Base-by-base conservation (phyloP, 202 grass and related monocot species). In the Musa balbisiana region DNA sequence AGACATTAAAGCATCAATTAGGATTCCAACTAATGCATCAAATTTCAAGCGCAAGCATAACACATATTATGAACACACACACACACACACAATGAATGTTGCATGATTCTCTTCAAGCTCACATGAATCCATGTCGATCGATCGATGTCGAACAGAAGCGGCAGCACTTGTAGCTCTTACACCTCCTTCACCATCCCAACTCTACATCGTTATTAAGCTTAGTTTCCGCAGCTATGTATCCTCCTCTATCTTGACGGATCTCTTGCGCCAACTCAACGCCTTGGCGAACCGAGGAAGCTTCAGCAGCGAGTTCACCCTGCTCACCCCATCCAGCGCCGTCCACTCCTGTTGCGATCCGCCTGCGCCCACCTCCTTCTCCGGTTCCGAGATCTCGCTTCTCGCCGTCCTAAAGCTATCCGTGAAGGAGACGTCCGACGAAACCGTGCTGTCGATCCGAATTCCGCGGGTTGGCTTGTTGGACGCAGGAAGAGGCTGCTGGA, bases 241-340 rank as follows among this genome's bases (percentile, higher is more conserved):
- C 71, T 85, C 84, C 12, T 79, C 77, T 80, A 84, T 62, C 53
- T 82, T 85, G 49, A 51, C 56, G 0, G 92, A 89, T 70, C 75
- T 80, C 73, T 82, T 64, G 16, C 85, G 78, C 76, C 81, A 80
- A 67, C 89, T 92, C 73, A 92, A 29, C 27, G 82, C 80, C 60
- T 51, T 79, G 49, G 85, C 75, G 20, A 85, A 55, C 13, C 85
- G 82, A 1, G 87, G 92, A 56, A 90, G 65, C 77, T 87, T 86
- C 23, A 84, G 43, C 55, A 92, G 54, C 10, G 87, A 85, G 77
- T 90, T 96, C 49, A 76, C 81, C 71, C 92, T 66, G 10, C 73
- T 78, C 71, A 93, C 88, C 6, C 52, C 52, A 3, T 97, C 83
- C 29, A 93, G 80, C 2, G 90, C 90, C 20, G 56, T 86, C 84